Evolutionary conservation across 1,284 basidiomycete genomes (phyloP), one percentile per base, ranked within the genome.

Genomic region (Exobasidium rhododendri): DNA sequence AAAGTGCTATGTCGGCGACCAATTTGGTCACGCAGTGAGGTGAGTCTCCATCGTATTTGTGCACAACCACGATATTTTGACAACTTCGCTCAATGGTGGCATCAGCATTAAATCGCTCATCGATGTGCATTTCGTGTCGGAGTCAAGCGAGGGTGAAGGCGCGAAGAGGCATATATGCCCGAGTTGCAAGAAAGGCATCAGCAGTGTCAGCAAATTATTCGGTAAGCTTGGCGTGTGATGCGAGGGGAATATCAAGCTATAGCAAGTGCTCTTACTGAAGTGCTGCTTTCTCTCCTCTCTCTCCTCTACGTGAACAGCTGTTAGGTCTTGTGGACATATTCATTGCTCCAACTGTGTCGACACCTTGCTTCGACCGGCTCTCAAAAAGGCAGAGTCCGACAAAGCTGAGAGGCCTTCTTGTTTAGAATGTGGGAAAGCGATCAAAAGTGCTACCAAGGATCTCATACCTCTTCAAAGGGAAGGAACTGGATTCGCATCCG

Each of bases 301-400:
- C 13, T 32, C 35, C 14, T 11, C 40, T 10, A 56, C 22, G 22
- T 26, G 30, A 35, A 53, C 17, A 54, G 40, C 28, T 29, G 5
- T 57, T 28, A 63, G 90, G 88, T 83, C 87, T 87, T 74, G 84
- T 86, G 17, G 87, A 0, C 92, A 94, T 77, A 89, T 94, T 29
- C 84, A 87, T 1, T 94, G 92, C 81, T 89, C 90, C 78, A 89
- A 86, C 2, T 94, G 92, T 77, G 87, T 86, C 1, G 90, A 93
- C 56, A 86, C 89, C 0, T 86, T 94, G 32, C 87, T 92, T 28
- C 85, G 84, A 49, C 86, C 89, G 0, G 81, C 85, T 35, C 13
- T 52, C 20, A 45, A 44, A 29, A 14, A 60, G 44, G 59, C 59
- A 30, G 58, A 31, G n/a, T 32, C 30, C 44, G 24, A 35, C 30